These are phyloP conservation scores for Aspergillus sp. DNA, from an alignment of 2,329 filamentous ascomycete species.

Conservation along the genomic window DNA sequence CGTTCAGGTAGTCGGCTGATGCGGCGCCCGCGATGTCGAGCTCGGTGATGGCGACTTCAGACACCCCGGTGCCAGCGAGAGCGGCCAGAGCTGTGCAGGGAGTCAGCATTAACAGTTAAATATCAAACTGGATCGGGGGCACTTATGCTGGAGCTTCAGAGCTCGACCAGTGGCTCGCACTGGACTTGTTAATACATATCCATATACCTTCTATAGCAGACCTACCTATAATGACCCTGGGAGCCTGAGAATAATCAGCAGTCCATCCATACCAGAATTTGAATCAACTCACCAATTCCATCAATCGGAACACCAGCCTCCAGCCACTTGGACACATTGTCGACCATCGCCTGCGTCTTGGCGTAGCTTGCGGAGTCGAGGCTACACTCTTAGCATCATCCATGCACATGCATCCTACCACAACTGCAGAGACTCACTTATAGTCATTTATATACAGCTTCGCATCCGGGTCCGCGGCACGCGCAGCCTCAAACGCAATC, in stretches of 20 bases:
- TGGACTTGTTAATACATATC: not conserved
- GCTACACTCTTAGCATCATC: conserved; percentile 44
- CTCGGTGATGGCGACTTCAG: conserved; percentile 66
- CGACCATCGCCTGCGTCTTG: conserved; percentile 59
- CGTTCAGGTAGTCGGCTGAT: conserved; percentile 58
- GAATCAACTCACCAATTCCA: conserved; percentile 51
- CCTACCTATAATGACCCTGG: conserved; percentile 52
- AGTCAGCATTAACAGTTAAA: conserved; percentile 9
- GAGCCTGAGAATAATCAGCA: conserved; percentile 41
- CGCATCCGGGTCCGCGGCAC: conserved; percentile 63
- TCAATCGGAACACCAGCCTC: conserved; percentile 64
- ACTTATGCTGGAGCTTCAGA: conserved; percentile 16
- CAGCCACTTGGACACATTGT: conserved; percentile 64
- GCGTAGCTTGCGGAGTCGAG: conserved; percentile 60
- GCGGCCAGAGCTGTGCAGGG: conserved; percentile 51
- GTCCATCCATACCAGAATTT: conserved; percentile 13
- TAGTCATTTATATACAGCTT: conserved; percentile 76
- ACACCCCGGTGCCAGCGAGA: conserved; percentile 51
- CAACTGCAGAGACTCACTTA: conserved; percentile 34
- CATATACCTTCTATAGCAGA: too few species aligned
- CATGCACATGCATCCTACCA: not conserved
- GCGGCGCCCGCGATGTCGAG: conserved; percentile 64
- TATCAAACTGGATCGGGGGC: not conserved
- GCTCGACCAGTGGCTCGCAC: conserved; percentile 32
- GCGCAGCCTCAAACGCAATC: conserved; percentile 69